These are phyloP conservation scores for Pichia cactophila DNA, from an alignment of 1,139 yeast species.

Conservation along the genomic window DNA sequence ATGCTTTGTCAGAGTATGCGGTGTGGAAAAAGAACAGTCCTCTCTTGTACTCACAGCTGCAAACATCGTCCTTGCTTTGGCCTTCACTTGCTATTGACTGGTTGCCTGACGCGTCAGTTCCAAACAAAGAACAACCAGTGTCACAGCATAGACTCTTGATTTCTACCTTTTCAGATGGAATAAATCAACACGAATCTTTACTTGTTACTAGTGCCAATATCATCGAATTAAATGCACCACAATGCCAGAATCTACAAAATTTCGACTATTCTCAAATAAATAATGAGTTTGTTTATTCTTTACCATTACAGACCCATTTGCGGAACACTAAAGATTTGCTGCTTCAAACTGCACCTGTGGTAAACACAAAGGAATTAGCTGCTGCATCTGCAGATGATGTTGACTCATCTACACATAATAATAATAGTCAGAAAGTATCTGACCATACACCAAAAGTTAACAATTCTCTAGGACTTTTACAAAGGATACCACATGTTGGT, in stretches of 20 bases:
- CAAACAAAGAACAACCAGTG: slow-evolving; percentile 2
- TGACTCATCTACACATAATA: background rate
- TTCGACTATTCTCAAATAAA: slow-evolving; percentile 14
- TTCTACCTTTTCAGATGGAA: slow-evolving; percentile 26
- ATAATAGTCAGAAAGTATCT: background rate
- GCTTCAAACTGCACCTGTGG: background rate
- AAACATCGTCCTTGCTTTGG: slow-evolving; percentile 46
- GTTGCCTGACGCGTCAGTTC: slow-evolving; percentile 36
- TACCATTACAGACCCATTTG: slow-evolving; percentile 8
- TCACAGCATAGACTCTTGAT: slow-evolving; percentile 23
- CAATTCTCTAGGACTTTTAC: slow-evolving; percentile 33
- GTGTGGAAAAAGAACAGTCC: slow-evolving; percentile 53
- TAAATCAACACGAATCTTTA: slow-evolving; percentile 19
- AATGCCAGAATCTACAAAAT: slow-evolving; percentile 10
- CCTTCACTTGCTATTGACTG: slow-evolving; percentile 49
- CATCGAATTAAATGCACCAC: background rate
- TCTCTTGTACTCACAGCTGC: slow-evolving; percentile 41
- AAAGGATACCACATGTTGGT: slow-evolving; percentile 26
- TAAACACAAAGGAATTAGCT: background rate
- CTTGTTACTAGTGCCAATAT: slow-evolving; percentile 10
- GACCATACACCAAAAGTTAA: slow-evolving; percentile 15
- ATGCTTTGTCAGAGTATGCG: slow-evolving; percentile 1
- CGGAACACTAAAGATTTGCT: slow-evolving; percentile 5
- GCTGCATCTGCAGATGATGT: background rate
- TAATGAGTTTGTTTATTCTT: slow-evolving; percentile 21